phyloP scores from a whole-genome alignment of 495 filamentous ascomycete genomes.

The Apiosordaria backusii region DNA sequence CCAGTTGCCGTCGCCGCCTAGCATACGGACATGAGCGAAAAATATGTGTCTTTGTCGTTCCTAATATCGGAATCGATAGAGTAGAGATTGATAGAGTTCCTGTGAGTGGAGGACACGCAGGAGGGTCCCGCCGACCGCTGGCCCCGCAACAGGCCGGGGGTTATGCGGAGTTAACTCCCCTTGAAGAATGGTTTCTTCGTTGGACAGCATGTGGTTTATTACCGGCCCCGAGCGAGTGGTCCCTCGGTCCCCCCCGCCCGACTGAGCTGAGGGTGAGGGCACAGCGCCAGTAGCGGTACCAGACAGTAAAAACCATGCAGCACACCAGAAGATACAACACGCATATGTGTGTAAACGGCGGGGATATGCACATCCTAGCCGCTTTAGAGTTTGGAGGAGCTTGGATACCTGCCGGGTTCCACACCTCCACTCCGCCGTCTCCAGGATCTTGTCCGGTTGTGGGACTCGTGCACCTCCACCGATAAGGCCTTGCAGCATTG shows the following conservation, averaged over 20 bases:
- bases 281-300: neutral
- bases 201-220: neutral
- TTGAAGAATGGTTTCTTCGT: neutral
- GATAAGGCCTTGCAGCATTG: constrained; percentile 6
- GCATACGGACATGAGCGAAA: constrained; percentile 1
- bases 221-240: neutral
- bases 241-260: constrained; percentile 1
- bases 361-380: constrained; percentile 9
- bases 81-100: neutral
- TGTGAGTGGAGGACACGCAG: neutral
- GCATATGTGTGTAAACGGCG: neutral
- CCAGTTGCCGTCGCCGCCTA: neutral
- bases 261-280: neutral
- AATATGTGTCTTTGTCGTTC: neutral
- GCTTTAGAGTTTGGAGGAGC: neutral
- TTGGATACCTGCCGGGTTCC: constrained; percentile 4
- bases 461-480: neutral
- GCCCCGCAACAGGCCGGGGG: neutral
- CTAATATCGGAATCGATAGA: neutral
- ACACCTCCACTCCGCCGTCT: constrained; percentile 5
- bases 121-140: neutral
- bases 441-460: neutral
- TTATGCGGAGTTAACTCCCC: neutral
- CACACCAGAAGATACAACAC: neutral
- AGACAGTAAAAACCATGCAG: neutral